Evolutionary conservation across 2,329 filamentous ascomycete species (phyloP), one percentile per base, ranked within the genome.

Genomic region (Colletotrichum cuscutae): DNA sequence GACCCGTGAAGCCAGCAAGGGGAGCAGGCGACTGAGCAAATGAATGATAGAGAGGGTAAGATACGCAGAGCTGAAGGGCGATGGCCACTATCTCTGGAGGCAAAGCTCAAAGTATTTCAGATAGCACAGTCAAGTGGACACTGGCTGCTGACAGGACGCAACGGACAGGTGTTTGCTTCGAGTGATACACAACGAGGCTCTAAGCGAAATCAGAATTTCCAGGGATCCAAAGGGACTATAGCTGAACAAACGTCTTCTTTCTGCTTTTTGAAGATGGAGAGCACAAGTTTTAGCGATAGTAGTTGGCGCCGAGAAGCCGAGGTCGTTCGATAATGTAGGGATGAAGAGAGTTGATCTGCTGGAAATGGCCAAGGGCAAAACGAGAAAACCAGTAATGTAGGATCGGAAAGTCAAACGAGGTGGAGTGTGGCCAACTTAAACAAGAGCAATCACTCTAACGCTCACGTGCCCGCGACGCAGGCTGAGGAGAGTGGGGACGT

Each of bases 1-100:
- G 71, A 72, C 71, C 71, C 65, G 77, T 66, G 82, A 79, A 84
- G 81, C 81, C 81, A 37, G 49, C 22, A 72, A 56, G 56, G 65
- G 35, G 64, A 35, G 26, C 52, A 30, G 26, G 54, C 26, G 26
- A 57, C 60, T 22, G 24, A 28, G 57, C 12, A 37, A 46, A 58
- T 70, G 66, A 42, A 28, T 28, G 24, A 46, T 49, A n/a, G 66
- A 72, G 72, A 74, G 72, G 75, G 63, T 75, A 53, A 49, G 63
- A 67, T 22, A n/a, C 63, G 56, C 59, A 22, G 15, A 57, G 35
- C 37, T 37, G 35, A 19, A 61, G 49, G 57, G 52, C 32, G n/a
- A 30, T 26, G 49, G 37, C 60, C 60, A 22, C 35, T 37, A 22
- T 35, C 49, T 49, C 61, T 73, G 68, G 75, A 67, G 68, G 66